A percentile compares a stretch with the other conserved stretches of the same genome.
These are phyloP conservation scores for Jatropha curcas DNA, from an alignment of 345 rosid species.

Conservation along the genomic window DNA sequence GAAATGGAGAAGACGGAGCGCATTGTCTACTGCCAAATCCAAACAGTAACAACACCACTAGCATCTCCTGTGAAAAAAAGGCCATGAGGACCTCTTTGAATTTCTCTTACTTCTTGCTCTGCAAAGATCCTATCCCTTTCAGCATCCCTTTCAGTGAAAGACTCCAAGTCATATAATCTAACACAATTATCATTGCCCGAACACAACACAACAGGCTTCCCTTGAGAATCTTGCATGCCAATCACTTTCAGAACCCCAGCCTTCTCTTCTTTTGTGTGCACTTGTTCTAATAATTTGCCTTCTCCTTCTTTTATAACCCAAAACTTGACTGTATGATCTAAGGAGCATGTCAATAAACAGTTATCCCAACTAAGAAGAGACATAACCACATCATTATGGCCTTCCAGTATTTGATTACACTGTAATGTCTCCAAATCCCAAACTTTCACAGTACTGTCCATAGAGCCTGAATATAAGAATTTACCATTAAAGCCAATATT, in stretches of 20 bases:
- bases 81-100: neutral
- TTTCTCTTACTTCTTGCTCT: neutral
- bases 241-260: neutral
- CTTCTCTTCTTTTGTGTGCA: neutral
- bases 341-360: neutral
- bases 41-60: neutral
- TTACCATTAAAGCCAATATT: neutral
- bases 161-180: neutral
- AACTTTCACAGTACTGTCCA: neutral
- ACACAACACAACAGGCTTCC: neutral
- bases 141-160: neutral
- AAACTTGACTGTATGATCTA: neutral
- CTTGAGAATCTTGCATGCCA: neutral
- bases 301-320: neutral
- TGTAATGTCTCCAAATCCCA: neutral
- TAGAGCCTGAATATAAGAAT: neutral
- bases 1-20: too few species aligned
- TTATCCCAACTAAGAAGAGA: neutral
- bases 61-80: neutral
- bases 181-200: slow-evolving; percentile 2
- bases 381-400: neutral
- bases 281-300: neutral
- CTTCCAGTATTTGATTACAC: neutral
- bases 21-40: neutral
- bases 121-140: neutral